Evolutionary conservation across 192 early-diverging fungal genomes (phyloP), one percentile per base, ranked within the genome.

Genomic region (Backusella mclennaniae): DNA sequence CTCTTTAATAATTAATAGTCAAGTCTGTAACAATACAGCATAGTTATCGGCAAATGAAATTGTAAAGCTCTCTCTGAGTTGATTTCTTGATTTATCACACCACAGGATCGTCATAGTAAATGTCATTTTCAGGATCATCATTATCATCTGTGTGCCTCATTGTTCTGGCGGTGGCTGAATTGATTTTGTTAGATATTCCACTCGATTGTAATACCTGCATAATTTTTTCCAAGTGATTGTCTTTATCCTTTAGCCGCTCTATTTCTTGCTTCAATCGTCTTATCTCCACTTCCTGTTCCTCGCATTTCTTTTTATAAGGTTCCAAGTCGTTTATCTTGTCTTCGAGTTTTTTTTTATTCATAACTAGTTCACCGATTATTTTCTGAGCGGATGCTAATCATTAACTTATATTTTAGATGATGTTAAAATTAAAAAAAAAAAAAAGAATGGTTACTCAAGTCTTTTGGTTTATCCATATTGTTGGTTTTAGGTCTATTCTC

Each of bases 401-500:
- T 17, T 52, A 17, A n/a, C 2, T 52, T 4, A 52, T n/a, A n/a
- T 52, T 52, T 17, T n/a, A 17, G 49, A 6, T 15, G 5, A 52
- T 53, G 17, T 44, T 15, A 4, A 44, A 44, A 17, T 17, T 12
- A 44, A 15, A 44, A 44, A 3, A 33, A 33, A 33, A 33, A 33
- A 33, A 33, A 44, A 44, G 2, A 14, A 44, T 44, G 12, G 0
- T 44, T 44, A 44, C 42, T 14, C 15, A 44, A 44, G 14, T 44
- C 42, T 44, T 44, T 44, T 44, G 42, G 42, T 5, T 26, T 21
- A 66, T 53, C 35, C n/a, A 31, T 68, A 21, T 44, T 70, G n/a
- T 75, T 69, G n/a, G 68, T 63, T 68, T 82, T 78, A 6, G 80
- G 69, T n/a, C 75, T 66, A 4, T 53, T 66, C 14, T 82, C 46